Percentiles rank a stretch among this genome's conserved stretches.
Conservation (phyloP, 441 rosid genomes). For the Biscutella auriculata region DNA sequence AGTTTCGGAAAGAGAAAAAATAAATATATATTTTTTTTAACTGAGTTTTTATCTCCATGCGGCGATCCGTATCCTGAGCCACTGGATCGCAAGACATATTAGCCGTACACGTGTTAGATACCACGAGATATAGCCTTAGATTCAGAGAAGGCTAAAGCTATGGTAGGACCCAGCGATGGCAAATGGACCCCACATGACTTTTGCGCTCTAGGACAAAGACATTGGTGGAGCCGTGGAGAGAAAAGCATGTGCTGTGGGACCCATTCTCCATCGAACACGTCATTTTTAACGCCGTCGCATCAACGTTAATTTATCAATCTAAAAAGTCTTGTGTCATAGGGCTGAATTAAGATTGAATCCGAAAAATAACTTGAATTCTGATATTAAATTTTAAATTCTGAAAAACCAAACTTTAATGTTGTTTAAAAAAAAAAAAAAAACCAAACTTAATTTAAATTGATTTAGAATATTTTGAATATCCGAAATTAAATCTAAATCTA, state of each 20-base stretch:
- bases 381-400: too few relatives aligned
- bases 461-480: too few relatives aligned
- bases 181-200: constrained; percentile 8
- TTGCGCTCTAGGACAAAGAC: constrained; percentile 18
- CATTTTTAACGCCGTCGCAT: constrained; percentile 23
- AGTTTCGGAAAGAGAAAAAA: constrained; percentile 14
- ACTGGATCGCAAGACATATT: not conserved
- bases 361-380: too few relatives aligned
- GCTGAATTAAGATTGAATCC: too few relatives aligned
- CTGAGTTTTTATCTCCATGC: constrained; percentile 6
- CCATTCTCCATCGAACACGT: constrained; percentile 18
- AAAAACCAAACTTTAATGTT: too few relatives aligned
- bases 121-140: not conserved
- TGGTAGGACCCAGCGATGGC: constrained; percentile 10
- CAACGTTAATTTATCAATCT: too few relatives aligned
- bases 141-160: constrained; percentile 6
- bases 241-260: constrained; percentile 23
- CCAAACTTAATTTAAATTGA: too few relatives aligned
- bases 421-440: too few relatives aligned
- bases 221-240: constrained; percentile 24
- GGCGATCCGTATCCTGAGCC: constrained; percentile 18
- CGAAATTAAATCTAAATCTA: too few relatives aligned
- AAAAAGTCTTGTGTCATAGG: too few relatives aligned
- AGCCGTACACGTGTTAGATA: constrained; percentile 20
- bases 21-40: too few relatives aligned